Evolutionary conservation across 2,329 filamentous ascomycete genomes (phyloP), one percentile per base, ranked within the genome.

Genomic region (Onygenales sp.): DNA sequence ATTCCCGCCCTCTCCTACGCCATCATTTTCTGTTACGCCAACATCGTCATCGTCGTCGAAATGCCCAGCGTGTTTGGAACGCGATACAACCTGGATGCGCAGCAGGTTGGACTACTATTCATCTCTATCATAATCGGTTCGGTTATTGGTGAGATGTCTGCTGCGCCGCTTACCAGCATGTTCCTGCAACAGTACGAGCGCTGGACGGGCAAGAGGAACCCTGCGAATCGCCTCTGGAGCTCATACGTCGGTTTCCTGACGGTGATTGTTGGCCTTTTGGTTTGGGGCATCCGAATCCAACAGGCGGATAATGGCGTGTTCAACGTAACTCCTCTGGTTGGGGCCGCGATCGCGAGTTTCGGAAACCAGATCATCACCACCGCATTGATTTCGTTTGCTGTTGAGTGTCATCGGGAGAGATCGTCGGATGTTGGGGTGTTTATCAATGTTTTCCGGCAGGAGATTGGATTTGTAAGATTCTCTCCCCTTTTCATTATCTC

Each of bases 311-410:
- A 66, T 0, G 64, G 68, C 0, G 62, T 72, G 2, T 84, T 78
- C 76, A 78, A 82, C 53, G 72, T 82, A 5, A 80, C 78, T 0
- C 81, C 81, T 0, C 68, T 81, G 11, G 61, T 83, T 13, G 80
- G 80, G 4, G 73, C 72, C 5, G 79, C 72, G 2, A 75, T 79
- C 56, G 72, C 70, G 0, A 75, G 74, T 0, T 76, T 73, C 5
- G 81, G 81, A 0, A 82, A 82, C 55, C 81, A 84, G 63, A 76
- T 84, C 43, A 72, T 83, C 13, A 83, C 81, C 0, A 83, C 81
- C 0, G 76, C 83, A 2, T 61, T 81, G 43, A 77, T 82, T 27
- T 83, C 81, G 0, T 84, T 82, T 61, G 76, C 79, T 0, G 76
- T 84, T 1, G 81, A 84, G 58, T 80, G 78, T 59, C 75, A 81